A percentile compares a stretch with the other conserved stretches of the same genome.
phyloP scores from a whole-genome alignment of 2,329 filamentous ascomycete genomes.

The Xenoacremonium recifei region DNA sequence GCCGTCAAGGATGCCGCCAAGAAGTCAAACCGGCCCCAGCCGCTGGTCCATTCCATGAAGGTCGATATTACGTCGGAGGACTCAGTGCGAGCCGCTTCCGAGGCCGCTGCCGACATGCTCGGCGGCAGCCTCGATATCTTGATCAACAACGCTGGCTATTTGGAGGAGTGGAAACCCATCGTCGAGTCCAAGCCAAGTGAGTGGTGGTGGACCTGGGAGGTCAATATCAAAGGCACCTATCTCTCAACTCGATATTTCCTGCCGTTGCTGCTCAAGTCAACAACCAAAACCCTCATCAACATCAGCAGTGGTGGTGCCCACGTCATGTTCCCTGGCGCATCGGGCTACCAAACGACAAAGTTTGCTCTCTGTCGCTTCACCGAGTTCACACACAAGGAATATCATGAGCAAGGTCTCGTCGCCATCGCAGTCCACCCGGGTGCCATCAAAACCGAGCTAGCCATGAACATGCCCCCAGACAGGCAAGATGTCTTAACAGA shows the following conservation, averaged over 20 bases:
- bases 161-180: slow-evolving; percentile 34
- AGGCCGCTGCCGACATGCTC: slow-evolving; percentile 23
- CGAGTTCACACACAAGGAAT: slow-evolving; percentile 47
- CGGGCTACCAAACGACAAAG: slow-evolving; percentile 51
- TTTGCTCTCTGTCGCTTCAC: slow-evolving; percentile 48
- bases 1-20: slow-evolving; percentile 33
- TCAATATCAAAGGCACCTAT: slow-evolving; percentile 50
- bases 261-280: slow-evolving; percentile 38
- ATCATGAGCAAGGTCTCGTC: slow-evolving; percentile 40
- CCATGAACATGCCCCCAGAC: slow-evolving; percentile 15
- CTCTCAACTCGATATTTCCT: slow-evolving; percentile 46
- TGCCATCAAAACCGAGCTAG: slow-evolving; percentile 35
- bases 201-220: slow-evolving; percentile 46
- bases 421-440: slow-evolving; percentile 40
- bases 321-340: slow-evolving; percentile 12
- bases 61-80: slow-evolving; percentile 36
- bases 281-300: slow-evolving; percentile 44
- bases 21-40: slow-evolving; percentile 24
- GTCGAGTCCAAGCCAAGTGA: slow-evolving; percentile 35
- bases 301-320: slow-evolving; percentile 35
- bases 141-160: slow-evolving; percentile 42
- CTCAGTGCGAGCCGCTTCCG: slow-evolving; percentile 29
- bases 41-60: slow-evolving; percentile 36
- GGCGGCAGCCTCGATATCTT: slow-evolving; percentile 38
- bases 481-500: slow-evolving; percentile 9